Evolutionary conservation across 2,329 filamentous ascomycete species (phyloP).

Genomic region (Neonectria hederae): DNA sequence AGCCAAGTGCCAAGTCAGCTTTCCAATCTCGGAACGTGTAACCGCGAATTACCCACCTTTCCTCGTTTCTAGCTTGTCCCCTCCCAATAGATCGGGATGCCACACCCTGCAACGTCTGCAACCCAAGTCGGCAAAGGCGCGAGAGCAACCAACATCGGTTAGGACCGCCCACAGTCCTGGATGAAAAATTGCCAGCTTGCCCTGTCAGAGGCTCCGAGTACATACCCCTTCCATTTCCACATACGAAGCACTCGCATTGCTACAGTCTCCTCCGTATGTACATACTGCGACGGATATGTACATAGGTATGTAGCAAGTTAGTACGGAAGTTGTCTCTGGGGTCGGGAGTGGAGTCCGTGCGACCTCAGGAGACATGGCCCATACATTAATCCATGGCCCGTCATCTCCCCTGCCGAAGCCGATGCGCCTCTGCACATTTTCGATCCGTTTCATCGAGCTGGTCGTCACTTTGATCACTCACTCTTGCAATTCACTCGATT

Average conservation of each 20-base stretch:
- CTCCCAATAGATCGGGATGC: background rate
- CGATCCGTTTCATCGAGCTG: background rate
- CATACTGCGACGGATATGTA: background rate
- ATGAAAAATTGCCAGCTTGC: background rate
- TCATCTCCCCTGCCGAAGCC: background rate
- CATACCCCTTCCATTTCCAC: background rate
- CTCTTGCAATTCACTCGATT: background rate
- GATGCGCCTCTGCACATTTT: background rate
- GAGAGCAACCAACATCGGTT: background rate
- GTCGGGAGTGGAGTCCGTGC: background rate
- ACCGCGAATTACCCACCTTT: background rate
- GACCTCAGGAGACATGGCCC: background rate
- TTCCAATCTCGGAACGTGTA: background rate
- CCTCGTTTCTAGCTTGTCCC: background rate
- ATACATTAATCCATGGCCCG: background rate
- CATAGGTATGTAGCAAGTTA: background rate
- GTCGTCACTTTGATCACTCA: background rate
- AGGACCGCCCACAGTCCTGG: background rate
- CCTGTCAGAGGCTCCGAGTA: background rate
- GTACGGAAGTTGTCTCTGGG: background rate
- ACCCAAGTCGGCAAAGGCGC: background rate
- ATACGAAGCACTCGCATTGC: background rate
- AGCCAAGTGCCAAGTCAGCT: background rate
- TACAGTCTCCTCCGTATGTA: background rate
- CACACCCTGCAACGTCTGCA: background rate